These are phyloP conservation scores for Blepharisma japonicum DNA, from an alignment of 73 alveolate genomes.

Conservation along the genomic window DNA sequence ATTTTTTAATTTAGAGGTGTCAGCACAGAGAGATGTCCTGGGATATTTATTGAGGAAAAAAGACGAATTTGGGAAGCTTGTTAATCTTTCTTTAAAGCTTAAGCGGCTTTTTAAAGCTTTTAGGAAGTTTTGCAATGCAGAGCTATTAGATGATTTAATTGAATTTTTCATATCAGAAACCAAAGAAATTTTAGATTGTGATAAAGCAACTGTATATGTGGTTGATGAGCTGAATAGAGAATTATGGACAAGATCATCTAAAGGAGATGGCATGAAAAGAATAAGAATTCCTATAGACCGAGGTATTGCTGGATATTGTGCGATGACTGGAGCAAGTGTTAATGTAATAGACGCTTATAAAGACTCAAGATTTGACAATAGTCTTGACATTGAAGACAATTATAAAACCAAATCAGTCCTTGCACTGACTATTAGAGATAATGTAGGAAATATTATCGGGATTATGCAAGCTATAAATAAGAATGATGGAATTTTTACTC, in stretches of 20 bases:
- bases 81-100: background rate
- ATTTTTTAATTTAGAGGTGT: too few species aligned
- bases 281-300: conserved; percentile 57
- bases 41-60: too few species aligned
- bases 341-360: conserved; percentile 57
- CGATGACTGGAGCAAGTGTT: conserved; percentile 40
- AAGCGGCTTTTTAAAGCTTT: background rate
- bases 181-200: conserved; percentile 32
- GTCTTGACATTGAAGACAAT: conserved; percentile 44
- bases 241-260: conserved; percentile 69
- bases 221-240: conserved; percentile 77
- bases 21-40: background rate
- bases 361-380: conserved; percentile 61
- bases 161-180: conserved; percentile 38
- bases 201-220: conserved; percentile 46
- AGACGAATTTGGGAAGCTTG: too few species aligned
- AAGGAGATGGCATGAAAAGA: conserved; percentile 55
- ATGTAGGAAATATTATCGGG: conserved; percentile 31
- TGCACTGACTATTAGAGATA: conserved; percentile 48
- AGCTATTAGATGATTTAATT: conserved; percentile 21
- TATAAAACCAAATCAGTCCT: conserved; percentile 52
- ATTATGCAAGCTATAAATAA: conserved; percentile 48
- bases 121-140: background rate
- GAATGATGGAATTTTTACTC: conserved; percentile 39
- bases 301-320: conserved; percentile 67